Base-by-base conservation (phyloP, 768 basidiomycete species). In the Pulveroboletus sp. region DNA sequence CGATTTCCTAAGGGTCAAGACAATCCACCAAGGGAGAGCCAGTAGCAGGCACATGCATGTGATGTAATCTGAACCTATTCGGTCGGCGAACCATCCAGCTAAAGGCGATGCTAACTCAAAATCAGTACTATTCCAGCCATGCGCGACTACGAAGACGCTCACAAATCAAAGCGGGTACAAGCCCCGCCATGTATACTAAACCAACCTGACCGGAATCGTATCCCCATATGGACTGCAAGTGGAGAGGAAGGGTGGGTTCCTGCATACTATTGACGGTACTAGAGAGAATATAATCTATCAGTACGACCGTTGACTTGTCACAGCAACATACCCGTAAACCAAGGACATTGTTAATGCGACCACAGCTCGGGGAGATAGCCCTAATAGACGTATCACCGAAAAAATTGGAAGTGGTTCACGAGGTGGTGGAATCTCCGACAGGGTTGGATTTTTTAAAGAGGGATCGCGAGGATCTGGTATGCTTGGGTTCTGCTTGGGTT, bases 151-250 rank as follows among this genome's bases (percentile, higher is more conserved):
- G n/a, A 35, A 39, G 21, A 45, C 28, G 59, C 80, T 50, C 57
- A 85, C 86, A 85, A 48, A 87, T 68, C 15, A 89, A 60, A 0
- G 81, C 78, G 1, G 85, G 86, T 7, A 85, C 66, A 24, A 84
- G 77, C 8, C 77, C 75, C 8, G 80, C 85, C 49, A 89, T 68
- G 61, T 82, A 83, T 14, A 86, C 75, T n/a, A 88, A 57, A 8
- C 87, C 87, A 9, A 86, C 81, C 61, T 52, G 68, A 64, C n/a
- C 62, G 0, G 82, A 72, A 47, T 72, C 54, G 36, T 78, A 71
- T 5, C 64, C 63, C 77, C 81, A 85, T 7, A 74, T 52, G 10
- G 59, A 59, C 53, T 79, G 75, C 32, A 83, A 60, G 51, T 78
- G 79, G 26, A 83, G 62, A 1, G 83, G 80, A 33, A 85, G 66